Conservation (phyloP, 139 green algal species). For the Zygnema cylindricum region DNA sequence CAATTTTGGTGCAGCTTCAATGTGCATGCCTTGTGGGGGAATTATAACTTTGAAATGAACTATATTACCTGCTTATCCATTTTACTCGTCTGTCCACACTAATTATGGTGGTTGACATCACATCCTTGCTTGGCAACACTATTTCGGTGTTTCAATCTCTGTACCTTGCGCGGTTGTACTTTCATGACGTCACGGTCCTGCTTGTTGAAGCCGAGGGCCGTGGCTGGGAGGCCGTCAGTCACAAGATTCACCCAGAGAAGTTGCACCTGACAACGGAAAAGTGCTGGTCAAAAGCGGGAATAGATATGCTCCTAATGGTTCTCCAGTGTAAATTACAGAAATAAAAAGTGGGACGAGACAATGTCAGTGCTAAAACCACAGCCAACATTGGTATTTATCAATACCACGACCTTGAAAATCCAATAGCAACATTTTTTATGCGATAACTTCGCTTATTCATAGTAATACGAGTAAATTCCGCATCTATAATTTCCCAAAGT, state of each 20-base stretch:
- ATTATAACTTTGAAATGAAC: neutral
- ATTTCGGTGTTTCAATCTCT: too few relatives aligned
- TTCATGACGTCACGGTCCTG: conserved; percentile 67
- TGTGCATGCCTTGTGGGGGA: too few relatives aligned
- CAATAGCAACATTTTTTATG: neutral
- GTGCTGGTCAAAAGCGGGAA: too few relatives aligned
- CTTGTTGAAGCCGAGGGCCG: conserved; percentile 71
- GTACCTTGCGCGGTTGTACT: conserved; percentile 48
- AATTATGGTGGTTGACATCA: too few relatives aligned
- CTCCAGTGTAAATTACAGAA: neutral
- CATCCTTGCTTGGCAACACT: conserved; percentile 11
- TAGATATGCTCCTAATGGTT: too few relatives aligned
- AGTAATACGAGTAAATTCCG: conserved; percentile 1
- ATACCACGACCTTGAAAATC: neutral
- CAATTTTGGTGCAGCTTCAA: too few relatives aligned
- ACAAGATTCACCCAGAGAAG: conserved; percentile 73
- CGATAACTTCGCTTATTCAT: too few relatives aligned
- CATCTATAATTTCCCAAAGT: neutral
- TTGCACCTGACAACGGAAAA: too few relatives aligned
- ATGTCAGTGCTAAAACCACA: conserved; percentile 1
- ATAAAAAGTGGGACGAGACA: neutral
- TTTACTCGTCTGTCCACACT: too few relatives aligned
- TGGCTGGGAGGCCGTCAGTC: conserved; percentile 67
- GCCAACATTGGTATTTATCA: neutral
- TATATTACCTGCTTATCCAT: neutral